Base-by-base conservation (phyloP, 208 protist species). In the Kentomonas sorsogonicus region DNA sequence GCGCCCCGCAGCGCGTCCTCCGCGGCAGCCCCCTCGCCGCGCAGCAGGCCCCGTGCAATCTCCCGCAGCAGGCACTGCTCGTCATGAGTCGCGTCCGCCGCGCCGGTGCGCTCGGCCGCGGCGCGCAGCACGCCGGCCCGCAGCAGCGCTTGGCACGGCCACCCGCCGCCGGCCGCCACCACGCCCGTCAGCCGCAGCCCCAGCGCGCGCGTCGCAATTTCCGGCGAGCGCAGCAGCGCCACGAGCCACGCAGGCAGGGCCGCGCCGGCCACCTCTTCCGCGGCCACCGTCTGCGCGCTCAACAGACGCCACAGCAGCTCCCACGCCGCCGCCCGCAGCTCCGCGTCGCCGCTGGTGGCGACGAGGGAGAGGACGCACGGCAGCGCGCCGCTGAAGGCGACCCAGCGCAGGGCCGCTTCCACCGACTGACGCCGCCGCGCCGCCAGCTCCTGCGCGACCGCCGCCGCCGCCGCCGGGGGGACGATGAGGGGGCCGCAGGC, bases 201-300 rank as follows among this genome's bases (percentile, higher is more conserved):
- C 50, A 50, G 51, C 56, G 41, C 56, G 57, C 36, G 50, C 45
- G 53, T 63, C 62, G 63, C 58, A 69, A 59, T 45, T 69, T 69
- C 23, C 63, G 55, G 47, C 63, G 62, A 23, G 45, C 46, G 39
- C 63, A 50, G 18, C 23, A 56, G n/a, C 43, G 62, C 47, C 56
- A 57, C 27, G 52, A 6, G 45, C 63, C 55, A n/a, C 62, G 26
- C 10, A 69, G 51, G 1, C 23, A 22, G 11, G 52, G 48, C 51
- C 27, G 26, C 29, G 23, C 31, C n/a, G 55, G 62, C 51, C 55
- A 43, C 39, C 55, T 53, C 22, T 69, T 55, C 0, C 62, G 58
- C 52, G 63, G 38, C 27, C 63, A 69, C 52, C 63, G 63, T 3
- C 50, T 60, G 47, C 58, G 55, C 57, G 34, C 53, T 63, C 41